phyloP scores from a whole-genome alignment of 768 basidiomycete species.

The Phanerochaete carnosa region DNA sequence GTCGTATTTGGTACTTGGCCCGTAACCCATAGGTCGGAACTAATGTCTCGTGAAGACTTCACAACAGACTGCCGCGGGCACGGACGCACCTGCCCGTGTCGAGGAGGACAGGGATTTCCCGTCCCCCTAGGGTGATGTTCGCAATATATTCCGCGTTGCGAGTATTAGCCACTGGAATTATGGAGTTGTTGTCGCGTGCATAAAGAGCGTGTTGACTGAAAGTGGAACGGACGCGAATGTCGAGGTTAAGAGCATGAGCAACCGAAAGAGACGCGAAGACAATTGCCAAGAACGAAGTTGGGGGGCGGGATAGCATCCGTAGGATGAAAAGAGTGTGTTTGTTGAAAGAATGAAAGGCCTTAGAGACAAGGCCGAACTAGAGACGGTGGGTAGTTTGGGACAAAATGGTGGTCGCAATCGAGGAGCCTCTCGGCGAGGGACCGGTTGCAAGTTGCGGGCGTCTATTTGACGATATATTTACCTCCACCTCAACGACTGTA shows the following conservation, averaged over 20 bases:
- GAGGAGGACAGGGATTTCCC: conserved; percentile 54
- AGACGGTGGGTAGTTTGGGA: conserved; percentile 9
- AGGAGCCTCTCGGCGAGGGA: not conserved
- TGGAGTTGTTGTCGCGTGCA: conserved; percentile 15
- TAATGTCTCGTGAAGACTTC: conserved; percentile 22
- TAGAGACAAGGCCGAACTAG: conserved; percentile 1
- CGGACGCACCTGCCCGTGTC: conserved; percentile 72
- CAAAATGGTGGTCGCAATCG: not conserved
- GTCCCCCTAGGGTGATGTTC: conserved; percentile 67
- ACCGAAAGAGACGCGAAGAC: conserved; percentile 14
- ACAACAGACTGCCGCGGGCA: not conserved
- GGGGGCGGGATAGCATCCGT: conserved; percentile 21
- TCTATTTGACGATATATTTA: not conserved
- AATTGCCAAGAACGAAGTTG: conserved; percentile 15
- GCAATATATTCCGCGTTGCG: conserved; percentile 72
- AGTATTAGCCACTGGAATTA: conserved; percentile 53
- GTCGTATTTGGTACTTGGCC: conserved; percentile 45
- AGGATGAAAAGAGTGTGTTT: conserved; percentile 3
- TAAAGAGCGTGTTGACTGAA: conserved; percentile 9
- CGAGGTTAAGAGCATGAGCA: conserved; percentile 30
- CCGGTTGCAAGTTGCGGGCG: not conserved
- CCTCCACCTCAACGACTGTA: not conserved
- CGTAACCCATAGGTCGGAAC: conserved; percentile 75
- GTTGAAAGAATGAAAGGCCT: conserved; percentile 18
- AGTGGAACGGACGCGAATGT: conserved; percentile 26